Percentiles rank a stretch among this genome's conserved stretches.
These are phyloP conservation scores for Epicoccum sorghinum DNA, from an alignment of 2,329 filamentous ascomycete species.

Conservation along the genomic window DNA sequence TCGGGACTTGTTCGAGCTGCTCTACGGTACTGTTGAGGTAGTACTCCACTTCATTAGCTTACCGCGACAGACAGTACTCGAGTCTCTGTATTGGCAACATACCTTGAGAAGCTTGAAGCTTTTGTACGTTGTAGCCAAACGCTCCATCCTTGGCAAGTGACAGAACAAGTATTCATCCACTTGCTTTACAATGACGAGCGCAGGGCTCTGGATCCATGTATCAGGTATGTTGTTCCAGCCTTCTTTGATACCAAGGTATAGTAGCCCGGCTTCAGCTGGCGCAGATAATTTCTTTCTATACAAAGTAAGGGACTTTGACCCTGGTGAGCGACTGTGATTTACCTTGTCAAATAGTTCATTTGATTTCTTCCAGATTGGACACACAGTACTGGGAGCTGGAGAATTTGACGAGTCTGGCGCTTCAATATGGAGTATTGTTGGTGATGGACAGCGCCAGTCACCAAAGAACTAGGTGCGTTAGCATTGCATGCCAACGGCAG, in stretches of 20 bases:
- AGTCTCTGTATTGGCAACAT: neutral
- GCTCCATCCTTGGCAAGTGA: constrained; percentile 31
- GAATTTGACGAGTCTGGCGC: constrained; percentile 17
- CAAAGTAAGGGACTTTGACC: constrained; percentile 14
- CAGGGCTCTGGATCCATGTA: constrained; percentile 40
- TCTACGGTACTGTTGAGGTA: constrained; percentile 38
- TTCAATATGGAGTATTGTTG: constrained; percentile 38
- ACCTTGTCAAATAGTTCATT: constrained; percentile 42
- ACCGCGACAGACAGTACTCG: too few species aligned
- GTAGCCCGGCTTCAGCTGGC: constrained; percentile 32
- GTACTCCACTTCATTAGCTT: constrained; percentile 26
- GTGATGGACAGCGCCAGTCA: constrained; percentile 38
- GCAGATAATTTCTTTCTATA: constrained; percentile 11
- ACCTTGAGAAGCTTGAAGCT: constrained; percentile 45
- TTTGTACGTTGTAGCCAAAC: constrained; percentile 39
- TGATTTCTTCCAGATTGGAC: constrained; percentile 37
- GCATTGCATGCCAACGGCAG: neutral
- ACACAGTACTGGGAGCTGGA: constrained; percentile 15
- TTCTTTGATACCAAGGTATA: constrained; percentile 38
- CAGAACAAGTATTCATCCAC: constrained; percentile 39
- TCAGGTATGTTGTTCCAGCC: constrained; percentile 34
- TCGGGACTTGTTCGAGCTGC: constrained; percentile 34
- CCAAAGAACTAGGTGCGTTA: constrained; percentile 35
- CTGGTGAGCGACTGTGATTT: constrained; percentile 22
- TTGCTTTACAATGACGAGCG: constrained; percentile 35